Evolutionary conservation across 1,139 yeast species (phyloP).

Genomic region (Taphrina sp.): DNA sequence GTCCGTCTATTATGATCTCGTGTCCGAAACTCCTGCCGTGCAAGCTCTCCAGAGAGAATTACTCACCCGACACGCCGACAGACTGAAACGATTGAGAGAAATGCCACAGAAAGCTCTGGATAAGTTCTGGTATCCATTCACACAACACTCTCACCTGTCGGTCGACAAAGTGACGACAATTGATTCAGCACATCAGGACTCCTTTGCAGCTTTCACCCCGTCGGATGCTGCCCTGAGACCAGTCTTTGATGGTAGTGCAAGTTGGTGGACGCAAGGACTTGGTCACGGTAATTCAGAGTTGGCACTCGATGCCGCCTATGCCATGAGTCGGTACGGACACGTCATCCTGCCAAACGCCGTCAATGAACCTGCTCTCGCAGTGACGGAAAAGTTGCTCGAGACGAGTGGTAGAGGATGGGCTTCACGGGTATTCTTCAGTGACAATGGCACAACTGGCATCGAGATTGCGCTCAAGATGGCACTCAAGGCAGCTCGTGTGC

Average conservation of each 20-base stretch:
- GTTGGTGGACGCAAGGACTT: conserved; percentile 44
- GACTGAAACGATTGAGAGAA: conserved; percentile 36
- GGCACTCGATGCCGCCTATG: conserved; percentile 41
- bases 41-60: conserved; percentile 34
- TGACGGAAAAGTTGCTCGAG: conserved; percentile 39
- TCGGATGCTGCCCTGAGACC: conserved; percentile 34
- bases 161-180: conserved; percentile 39
- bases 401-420: conserved; percentile 38
- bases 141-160: conserved; percentile 40
- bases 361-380: conserved; percentile 41
- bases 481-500: conserved; percentile 39
- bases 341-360: conserved; percentile 41
- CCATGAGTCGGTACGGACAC: conserved; percentile 43
- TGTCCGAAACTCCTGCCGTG: conserved; percentile 33
- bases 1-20: conserved; percentile 38
- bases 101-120: conserved; percentile 39
- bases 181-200: conserved; percentile 42
- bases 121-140: conserved; percentile 42
- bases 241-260: conserved; percentile 42
- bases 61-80: conserved; percentile 33
- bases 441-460: conserved; percentile 42
- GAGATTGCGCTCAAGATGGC: conserved; percentile 44
- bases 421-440: conserved; percentile 41
- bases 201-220: conserved; percentile 35
- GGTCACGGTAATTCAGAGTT: conserved; percentile 42